Evolutionary conservation across 495 filamentous ascomycete species (phyloP), one percentile per base, ranked within the genome.

Genomic region (Tuber borchii): DNA sequence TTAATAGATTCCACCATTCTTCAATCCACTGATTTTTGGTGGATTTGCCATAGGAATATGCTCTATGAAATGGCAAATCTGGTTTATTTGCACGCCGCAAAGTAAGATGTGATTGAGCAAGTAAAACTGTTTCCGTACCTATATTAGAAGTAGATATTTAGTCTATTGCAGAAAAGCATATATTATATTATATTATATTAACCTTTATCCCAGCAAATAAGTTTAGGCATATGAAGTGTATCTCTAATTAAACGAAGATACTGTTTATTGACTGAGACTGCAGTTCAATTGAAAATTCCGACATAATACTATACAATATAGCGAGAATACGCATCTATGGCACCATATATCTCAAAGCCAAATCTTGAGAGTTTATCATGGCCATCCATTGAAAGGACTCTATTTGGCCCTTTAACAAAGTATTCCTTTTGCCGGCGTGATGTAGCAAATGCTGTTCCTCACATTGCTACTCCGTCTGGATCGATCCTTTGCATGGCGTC

Each of bases 311-410:
- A 75, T 0, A 37, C 34, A n/a, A 75, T 77, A 45, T 71, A 75
- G 5, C 43, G 20, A 17, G 69, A 78, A 48, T 78, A 78, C n/a
- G 39, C 20, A 75, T 78, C 46, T 42, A 75, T 78, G 3, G 37
- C 65, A 9, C 37, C 69, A 75, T 78, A 78, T 19, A 78, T 78
- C 14, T 78, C 69, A 40, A 75, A 75, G 16, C 69, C 69, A 72
- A 75, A 78, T 40, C 40, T 69, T 10, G 51, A 75, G 0, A 77
- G n/a, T 39, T 75, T 70, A 37, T 70, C 72, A 74, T 77, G 31
- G 1, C 61, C 31, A 34, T 74, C 37, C 45, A 77, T 77, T 1
- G 40, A 76, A 2, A 72, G 14, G 0, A 73, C 71, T 22, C 61
- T 39, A 70, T 76, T 76, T 39, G 56, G 56, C 9, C 34, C 51